Conservation (phyloP, 2,329 filamentous ascomycete species). For the Huntiella savannae region DNA sequence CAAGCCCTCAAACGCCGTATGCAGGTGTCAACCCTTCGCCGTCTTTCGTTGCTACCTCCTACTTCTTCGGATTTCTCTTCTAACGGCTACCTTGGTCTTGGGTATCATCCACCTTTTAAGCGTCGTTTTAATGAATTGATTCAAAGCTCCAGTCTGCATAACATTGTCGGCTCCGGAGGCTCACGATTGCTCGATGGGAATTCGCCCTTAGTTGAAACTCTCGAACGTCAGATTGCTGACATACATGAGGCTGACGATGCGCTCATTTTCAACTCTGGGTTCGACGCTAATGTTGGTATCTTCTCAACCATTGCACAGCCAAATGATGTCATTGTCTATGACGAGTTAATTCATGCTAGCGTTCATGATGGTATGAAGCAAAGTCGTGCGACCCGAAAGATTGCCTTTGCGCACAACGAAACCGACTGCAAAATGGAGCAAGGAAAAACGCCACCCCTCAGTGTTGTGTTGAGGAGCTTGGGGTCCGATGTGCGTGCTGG, state of each 20-base stretch:
- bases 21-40: no score
- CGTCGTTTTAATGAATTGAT: constrained; percentile 34
- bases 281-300: constrained; percentile 46
- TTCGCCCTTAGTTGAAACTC: constrained; percentile 22
- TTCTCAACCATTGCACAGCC: constrained; percentile 40
- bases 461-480: constrained; percentile 15
- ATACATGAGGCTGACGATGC: constrained; percentile 29
- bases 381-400: constrained; percentile 30
- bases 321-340: constrained; percentile 47
- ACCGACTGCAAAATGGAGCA: neutral
- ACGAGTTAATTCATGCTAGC: constrained; percentile 61
- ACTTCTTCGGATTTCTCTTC: constrained; percentile 47
- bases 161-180: constrained; percentile 29
- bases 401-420: constrained; percentile 38
- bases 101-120: constrained; percentile 30
- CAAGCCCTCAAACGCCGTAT: no score
- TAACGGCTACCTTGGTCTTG: constrained; percentile 63
- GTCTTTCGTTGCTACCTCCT: no score
- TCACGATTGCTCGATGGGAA: constrained; percentile 37
- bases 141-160: constrained; percentile 22
- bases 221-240: constrained; percentile 27
- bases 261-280: constrained; percentile 39
- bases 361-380: constrained; percentile 58
- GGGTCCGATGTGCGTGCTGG: constrained; percentile 20
- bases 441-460: neutral